Conservation (phyloP, 352 stramenopile species). For the Globisporangium uncinulatum region DNA sequence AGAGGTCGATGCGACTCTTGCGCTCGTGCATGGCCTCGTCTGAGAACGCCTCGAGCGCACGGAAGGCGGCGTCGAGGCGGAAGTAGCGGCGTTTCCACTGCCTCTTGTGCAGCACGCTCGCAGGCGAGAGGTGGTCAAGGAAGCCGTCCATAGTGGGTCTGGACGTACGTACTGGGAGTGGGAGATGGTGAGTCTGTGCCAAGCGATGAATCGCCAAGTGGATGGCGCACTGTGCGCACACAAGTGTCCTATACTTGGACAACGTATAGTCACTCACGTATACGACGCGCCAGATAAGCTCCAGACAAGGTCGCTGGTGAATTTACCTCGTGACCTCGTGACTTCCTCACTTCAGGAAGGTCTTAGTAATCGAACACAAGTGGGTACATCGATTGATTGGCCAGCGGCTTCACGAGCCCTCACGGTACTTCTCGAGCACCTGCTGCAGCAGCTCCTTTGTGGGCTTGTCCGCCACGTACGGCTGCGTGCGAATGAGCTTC, state of each 20-base stretch:
- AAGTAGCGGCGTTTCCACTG: conserved; percentile 47
- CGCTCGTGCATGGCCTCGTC: conserved; percentile 35
- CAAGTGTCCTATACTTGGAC: too few relatives aligned
- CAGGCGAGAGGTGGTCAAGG: conserved; percentile 43
- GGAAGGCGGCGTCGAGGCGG: conserved; percentile 36
- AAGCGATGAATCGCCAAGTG: too few relatives aligned
- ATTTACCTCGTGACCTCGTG: too few relatives aligned
- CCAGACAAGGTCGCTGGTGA: too few relatives aligned
- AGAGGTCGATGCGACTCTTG: conserved; percentile 39
- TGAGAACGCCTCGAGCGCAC: conserved; percentile 55
- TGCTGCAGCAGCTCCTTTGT: conserved; percentile 46
- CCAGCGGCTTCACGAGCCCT: conserved; percentile 19
- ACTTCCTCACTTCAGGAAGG: too few relatives aligned
- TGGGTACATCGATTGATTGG: neutral
- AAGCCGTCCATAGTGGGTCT: conserved; percentile 46
- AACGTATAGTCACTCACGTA: too few relatives aligned
- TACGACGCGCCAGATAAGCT: too few relatives aligned
- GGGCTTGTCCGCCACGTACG: conserved; percentile 22
- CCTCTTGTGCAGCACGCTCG: conserved; percentile 24
- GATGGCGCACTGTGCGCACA: too few relatives aligned
- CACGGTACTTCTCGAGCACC: conserved; percentile 29
- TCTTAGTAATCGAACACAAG: too few relatives aligned
- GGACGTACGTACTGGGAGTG: too few relatives aligned
- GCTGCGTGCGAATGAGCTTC: conserved; percentile 20
- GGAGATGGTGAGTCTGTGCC: neutral